phyloP scores from a whole-genome alignment of 805 yeast species.

The Schwanniomyces pseudopolymorphus region DNA sequence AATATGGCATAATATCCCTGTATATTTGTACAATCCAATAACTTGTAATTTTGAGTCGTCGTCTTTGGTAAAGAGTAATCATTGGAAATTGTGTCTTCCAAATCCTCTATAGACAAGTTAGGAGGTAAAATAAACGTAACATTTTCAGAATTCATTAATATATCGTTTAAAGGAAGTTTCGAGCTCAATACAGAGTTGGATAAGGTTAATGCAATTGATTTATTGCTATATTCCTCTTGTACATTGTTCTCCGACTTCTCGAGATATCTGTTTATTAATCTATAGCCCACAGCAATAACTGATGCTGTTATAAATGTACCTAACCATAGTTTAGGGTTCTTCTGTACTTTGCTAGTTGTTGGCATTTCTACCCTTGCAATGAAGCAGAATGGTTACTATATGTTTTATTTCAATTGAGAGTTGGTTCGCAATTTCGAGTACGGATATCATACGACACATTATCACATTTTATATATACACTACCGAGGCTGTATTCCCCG shows the following conservation, averaged over 20 bases:
- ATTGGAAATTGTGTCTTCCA: slow-evolving; percentile 13
- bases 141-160: slow-evolving; percentile 35
- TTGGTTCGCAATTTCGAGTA: background rate
- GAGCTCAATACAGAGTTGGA: slow-evolving; percentile 40
- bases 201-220: slow-evolving; percentile 41
- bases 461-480: background rate
- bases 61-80: slow-evolving; percentile 19
- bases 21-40: slow-evolving; percentile 37
- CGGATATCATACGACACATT: background rate
- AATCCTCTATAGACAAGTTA: slow-evolving; percentile 38
- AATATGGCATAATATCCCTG: slow-evolving; percentile 40
- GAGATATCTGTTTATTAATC: slow-evolving; percentile 23
- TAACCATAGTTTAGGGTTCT: slow-evolving; percentile 27
- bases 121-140: slow-evolving; percentile 47
- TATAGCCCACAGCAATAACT: slow-evolving; percentile 31
- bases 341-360: slow-evolving; percentile 9
- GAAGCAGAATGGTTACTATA: background rate
- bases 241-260: background rate
- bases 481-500: background rate
- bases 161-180: slow-evolving; percentile 38
- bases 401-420: background rate
- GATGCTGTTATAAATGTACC: slow-evolving; percentile 38
- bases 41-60: slow-evolving; percentile 33
- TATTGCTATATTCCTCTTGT: slow-evolving; percentile 21
- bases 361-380: background rate